Evolutionary conservation across 1,284 basidiomycete genomes (phyloP).

Genomic region (Porodaedalea pini): DNA sequence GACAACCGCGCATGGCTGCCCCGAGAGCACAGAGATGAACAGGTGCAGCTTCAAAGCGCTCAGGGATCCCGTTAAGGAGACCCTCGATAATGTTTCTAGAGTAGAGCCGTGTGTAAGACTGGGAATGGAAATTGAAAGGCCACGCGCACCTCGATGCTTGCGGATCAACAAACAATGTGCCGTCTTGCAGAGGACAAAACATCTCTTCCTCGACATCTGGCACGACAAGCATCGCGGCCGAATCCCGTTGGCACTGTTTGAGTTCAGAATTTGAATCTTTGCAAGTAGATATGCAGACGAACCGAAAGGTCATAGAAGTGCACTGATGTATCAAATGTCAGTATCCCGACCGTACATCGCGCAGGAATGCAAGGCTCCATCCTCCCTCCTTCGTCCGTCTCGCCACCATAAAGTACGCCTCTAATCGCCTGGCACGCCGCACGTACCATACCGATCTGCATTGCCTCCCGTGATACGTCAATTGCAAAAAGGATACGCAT

Average conservation of each 20-base stretch:
- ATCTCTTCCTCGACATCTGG: constrained; percentile 85
- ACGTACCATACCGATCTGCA: constrained; percentile 71
- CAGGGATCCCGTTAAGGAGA: constrained; percentile 66
- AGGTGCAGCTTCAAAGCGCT: constrained; percentile 54
- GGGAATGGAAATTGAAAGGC: not conserved
- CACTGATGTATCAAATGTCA: constrained; percentile 82
- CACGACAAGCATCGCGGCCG: constrained; percentile 79
- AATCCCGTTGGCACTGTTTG: constrained; percentile 50
- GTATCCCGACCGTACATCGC: constrained; percentile 64
- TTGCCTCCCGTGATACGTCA: constrained; percentile 78
- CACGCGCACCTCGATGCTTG: constrained; percentile 57
- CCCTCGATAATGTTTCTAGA: constrained; percentile 55
- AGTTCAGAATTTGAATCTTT: constrained; percentile 17
- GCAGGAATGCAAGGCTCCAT: constrained; percentile 50
- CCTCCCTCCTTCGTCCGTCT: constrained; percentile 38
- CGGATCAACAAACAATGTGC: constrained; percentile 76
- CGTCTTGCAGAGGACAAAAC: constrained; percentile 77
- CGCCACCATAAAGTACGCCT: constrained; percentile 66
- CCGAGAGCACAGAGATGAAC: constrained; percentile 69
- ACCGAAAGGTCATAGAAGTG: constrained; percentile 93
- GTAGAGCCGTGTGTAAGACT: not conserved
- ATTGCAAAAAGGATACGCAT: constrained; percentile 86
- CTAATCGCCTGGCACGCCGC: constrained; percentile 67
- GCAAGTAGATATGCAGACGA: constrained; percentile 33
- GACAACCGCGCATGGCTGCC: constrained; percentile 70